Conservation (phyloP, 208 protist species). For the Trypanosoma lewisi region DNA sequence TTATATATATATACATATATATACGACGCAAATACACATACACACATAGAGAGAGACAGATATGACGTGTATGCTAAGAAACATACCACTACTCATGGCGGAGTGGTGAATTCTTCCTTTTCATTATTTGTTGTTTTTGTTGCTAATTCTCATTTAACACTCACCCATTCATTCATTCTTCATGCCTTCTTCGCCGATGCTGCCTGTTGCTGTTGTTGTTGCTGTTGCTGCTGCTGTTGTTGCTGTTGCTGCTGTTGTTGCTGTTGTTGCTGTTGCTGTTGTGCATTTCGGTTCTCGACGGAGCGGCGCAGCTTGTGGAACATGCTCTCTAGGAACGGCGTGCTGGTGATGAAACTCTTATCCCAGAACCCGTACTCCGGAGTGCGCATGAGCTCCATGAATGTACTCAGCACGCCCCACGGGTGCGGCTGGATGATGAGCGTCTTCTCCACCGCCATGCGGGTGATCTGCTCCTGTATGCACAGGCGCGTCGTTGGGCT, state of each 20-base stretch:
- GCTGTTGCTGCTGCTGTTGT: conserved; percentile 12
- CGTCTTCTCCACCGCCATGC: conserved; percentile 96
- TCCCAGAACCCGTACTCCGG: conserved; percentile 94
- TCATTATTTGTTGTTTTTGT: neutral
- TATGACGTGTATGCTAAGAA: no score
- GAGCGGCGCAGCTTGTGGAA: conserved; percentile 92
- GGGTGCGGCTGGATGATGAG: conserved; percentile 98
- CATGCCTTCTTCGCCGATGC: neutral
- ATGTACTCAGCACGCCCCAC: conserved; percentile 99
- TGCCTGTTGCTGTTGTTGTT: conserved; percentile 11
- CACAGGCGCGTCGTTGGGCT: conserved; percentile 63
- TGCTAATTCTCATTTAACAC: neutral
- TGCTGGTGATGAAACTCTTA: conserved; percentile 90
- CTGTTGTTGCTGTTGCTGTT: conserved; percentile 31
- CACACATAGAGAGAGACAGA: no score
- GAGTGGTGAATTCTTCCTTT: no score
- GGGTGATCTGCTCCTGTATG: conserved; percentile 97
- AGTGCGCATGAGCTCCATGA: conserved; percentile 99
- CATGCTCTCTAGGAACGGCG: conserved; percentile 92
- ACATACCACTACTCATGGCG: no score
- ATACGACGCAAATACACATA: no score
- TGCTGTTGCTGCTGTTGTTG: conserved; percentile 36
- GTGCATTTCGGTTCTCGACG: conserved; percentile 39
- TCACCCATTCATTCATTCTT: neutral
- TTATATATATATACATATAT: no score